Conservation (phyloP, 768 basidiomycete genomes). For the Xerocomellus amylosporus region DNA sequence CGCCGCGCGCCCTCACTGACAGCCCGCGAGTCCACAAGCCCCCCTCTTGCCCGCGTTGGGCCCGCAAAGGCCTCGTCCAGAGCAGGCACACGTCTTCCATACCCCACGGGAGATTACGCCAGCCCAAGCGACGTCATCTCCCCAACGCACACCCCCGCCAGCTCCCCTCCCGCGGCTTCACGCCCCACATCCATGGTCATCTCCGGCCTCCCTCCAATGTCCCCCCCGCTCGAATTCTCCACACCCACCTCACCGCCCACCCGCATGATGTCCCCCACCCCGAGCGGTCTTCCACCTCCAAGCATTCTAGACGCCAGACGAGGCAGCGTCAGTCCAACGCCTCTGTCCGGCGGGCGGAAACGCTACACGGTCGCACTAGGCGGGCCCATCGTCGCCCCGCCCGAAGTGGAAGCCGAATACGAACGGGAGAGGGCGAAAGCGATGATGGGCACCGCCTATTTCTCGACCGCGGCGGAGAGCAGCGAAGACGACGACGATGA, state of each 20-base stretch:
- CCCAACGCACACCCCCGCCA: constrained; percentile 38
- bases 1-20: constrained; percentile 37
- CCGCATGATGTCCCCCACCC: constrained; percentile 23
- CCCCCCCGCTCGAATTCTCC: constrained; percentile 23
- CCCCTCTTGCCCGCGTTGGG: constrained; percentile 52
- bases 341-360: constrained; percentile 54
- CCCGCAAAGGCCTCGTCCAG: constrained; percentile 29
- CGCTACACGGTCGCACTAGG: constrained; percentile 85
- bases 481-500: constrained; percentile 39
- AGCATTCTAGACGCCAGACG: constrained; percentile 40
- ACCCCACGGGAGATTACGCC: constrained; percentile 81
- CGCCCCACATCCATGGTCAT: constrained; percentile 46
- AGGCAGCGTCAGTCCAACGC: constrained; percentile 65
- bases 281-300: constrained; percentile 42
- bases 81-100: constrained; percentile 57
- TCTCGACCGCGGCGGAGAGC: constrained; percentile 39
- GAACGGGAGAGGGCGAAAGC: constrained; percentile 26
- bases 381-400: constrained; percentile 54
- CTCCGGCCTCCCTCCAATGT: constrained; percentile 40
- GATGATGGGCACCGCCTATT: constrained; percentile 41
- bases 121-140: constrained; percentile 52
- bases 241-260: constrained; percentile 23
- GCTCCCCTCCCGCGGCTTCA: constrained; percentile 41
- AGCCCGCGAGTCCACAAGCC: constrained; percentile 64
- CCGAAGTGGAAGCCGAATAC: constrained; percentile 28